These are phyloP conservation scores for Diaporthe vaccinii DNA, from an alignment of 2,329 filamentous ascomycete genomes.

Conservation along the genomic window DNA sequence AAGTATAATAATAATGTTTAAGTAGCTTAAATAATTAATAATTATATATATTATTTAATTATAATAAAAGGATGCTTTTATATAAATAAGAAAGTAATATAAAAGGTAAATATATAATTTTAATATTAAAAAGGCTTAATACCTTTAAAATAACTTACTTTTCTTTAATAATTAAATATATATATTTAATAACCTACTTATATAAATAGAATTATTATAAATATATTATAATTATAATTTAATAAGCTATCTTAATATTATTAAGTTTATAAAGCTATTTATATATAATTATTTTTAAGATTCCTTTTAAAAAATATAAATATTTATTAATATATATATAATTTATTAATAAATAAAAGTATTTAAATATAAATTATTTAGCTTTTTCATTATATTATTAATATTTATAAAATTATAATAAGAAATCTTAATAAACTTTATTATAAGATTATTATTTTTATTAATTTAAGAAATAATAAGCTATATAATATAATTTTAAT, in stretches of 20 bases:
- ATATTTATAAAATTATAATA: too few relatives aligned
- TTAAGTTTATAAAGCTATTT: too few relatives aligned
- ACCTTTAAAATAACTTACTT: background rate
- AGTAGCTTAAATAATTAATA: too few relatives aligned
- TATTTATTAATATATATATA: constrained; percentile 15
- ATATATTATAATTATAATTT: background rate
- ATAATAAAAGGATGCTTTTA: background rate
- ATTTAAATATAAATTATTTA: background rate
- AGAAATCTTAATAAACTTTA: too few relatives aligned
- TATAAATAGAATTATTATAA: background rate
- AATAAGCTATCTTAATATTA: background rate
- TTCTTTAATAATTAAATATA: background rate
- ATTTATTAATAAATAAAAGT: constrained; percentile 9
- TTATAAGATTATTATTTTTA: background rate
- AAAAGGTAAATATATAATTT: background rate
- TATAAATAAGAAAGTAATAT: background rate
- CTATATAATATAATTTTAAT: too few relatives aligned
- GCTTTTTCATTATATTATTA: background rate
- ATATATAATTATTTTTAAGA: background rate
- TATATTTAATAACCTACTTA: background rate
- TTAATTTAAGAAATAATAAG: too few relatives aligned
- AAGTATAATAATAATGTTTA: background rate
- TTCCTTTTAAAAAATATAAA: too few relatives aligned
- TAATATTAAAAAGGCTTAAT: background rate
- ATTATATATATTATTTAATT: background rate